Evolutionary conservation across 805 yeast species (phyloP), one percentile per base, ranked within the genome.

Genomic region (Blastobotrys mokoenaii): DNA sequence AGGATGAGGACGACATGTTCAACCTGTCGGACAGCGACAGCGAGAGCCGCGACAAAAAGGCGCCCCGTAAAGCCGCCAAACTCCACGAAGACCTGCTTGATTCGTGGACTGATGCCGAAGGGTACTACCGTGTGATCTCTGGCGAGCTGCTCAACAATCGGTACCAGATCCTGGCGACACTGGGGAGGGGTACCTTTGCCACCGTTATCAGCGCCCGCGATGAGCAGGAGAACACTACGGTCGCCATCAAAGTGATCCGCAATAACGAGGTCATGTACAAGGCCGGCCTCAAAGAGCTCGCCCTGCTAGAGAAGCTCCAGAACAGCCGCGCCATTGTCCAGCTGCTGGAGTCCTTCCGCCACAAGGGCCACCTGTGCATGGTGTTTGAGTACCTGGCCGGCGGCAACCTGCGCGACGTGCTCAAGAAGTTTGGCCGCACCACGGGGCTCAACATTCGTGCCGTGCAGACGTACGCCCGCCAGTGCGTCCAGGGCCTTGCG

Each of bases 321-420:
- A 87, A 72, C 58, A 78, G 80, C 4, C 79, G 84, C 56, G 80
- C 77, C 61, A 80, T 89, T 53, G 68, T 89, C 38, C 67, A 80
- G 49, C 64, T 88, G 51, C 70, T 80, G 51, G 89, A 84, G 59
- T 80, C 84, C 15, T 89, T 88, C 59, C 74, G 83, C 60, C 95
- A 85, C 61, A 83, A 82, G 55, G 83, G 81, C 51, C 97, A 88
- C 66, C 66, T 88, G 41, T 93, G 98, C 64, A 68, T 89, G 38
- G 96, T 86, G 5, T 85, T 87, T 66, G 96, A 88, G 59, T 63
- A 84, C 40, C 63, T 88, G 50, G 27, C 27, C 4, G 82, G 89
- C 11, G 80, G 84, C 12, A 87, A 87, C 56, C 66, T 88, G 42
- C 84, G 87, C 54, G 95, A 87, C 54, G 51, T 61, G 9, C 65